Base-by-base conservation (phyloP, 2,329 filamentous ascomycete species). In the Trichophyton mentagrophytes region DNA sequence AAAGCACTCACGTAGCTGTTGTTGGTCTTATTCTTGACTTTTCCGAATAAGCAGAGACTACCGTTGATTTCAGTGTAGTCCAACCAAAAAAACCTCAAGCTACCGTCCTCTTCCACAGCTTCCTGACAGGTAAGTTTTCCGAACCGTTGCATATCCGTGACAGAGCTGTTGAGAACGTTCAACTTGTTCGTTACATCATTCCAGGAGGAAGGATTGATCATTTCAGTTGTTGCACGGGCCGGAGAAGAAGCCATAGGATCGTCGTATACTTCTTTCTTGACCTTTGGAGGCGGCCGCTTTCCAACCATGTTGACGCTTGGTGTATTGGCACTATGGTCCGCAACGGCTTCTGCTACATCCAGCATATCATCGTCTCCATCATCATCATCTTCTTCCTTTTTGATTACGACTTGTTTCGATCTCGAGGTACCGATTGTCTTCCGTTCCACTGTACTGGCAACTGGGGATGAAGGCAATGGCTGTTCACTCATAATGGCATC, bases 51-150 rank as follows among this genome's bases (percentile, higher is more conserved):
- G 72, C 90, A 97, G 8, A 99, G 78, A 66, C 86, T 93, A 62
- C 92, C 92, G 68, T 91, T 90, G 70, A 96, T 79, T 71, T 99
- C 93, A 0, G 87, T 90, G 69, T 96, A 99, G 73, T 99, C 93
- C 6, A 89, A 87, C 93, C 93, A 99, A 77, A 96, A 99, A 78
- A 99, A 90, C 66, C 87, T 86, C 33, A 99, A 79, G 67, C 88
- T 95, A 40, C 92, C 93, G 69, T 99, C 91, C 64, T 89, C 85
- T 72, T 97, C 92, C n/a, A 95, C 76, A n/a, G 89, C 90, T 73
- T 95, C 87, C 64, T 87, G 83, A 61, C 89, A 81, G 65, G 87
- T 85, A 57, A 96, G 81, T 74, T 97, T 99, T 46, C 90, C 90
- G 65, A 89, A 82, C 27, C 78, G 78, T 22, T 69, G 67, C 38